Evolutionary conservation across 2,329 filamentous ascomycete genomes (phyloP).

Genomic region (Penicillium oxalicum): DNA sequence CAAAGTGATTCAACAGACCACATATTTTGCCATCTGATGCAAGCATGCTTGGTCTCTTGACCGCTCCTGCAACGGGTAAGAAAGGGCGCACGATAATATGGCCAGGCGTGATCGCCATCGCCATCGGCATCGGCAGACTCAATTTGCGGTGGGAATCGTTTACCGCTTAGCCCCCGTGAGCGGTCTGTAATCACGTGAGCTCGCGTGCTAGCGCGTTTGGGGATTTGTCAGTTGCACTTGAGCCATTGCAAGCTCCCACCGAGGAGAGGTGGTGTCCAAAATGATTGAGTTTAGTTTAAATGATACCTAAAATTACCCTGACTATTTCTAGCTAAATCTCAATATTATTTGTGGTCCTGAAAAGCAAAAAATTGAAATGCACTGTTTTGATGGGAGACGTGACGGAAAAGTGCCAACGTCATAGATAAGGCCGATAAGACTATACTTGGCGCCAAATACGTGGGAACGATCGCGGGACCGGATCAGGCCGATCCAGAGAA

Average conservation of each 20-base stretch:
- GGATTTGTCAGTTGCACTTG: slow-evolving; percentile 2
- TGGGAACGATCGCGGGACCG: no score
- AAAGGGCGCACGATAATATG: no score
- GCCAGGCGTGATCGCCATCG: slow-evolving; percentile 15
- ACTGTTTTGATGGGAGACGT: slow-evolving; percentile 17
- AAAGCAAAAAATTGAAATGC: slow-evolving; percentile 5
- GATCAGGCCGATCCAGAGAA: no score
- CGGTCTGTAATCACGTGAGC: slow-evolving; percentile 23
- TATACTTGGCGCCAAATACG: slow-evolving; percentile 8
- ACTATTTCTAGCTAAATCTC: neutral
- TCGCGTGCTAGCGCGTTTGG: slow-evolving; percentile 20
- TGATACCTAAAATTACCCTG: neutral
- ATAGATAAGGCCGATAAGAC: slow-evolving; percentile 18
- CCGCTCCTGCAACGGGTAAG: neutral
- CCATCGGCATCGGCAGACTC: slow-evolving; percentile 18
- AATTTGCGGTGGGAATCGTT: slow-evolving; percentile 16
- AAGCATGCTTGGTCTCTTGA: no score
- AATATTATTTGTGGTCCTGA: neutral
- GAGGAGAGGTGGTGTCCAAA: neutral
- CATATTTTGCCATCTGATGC: no score
- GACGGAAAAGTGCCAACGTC: slow-evolving; percentile 18
- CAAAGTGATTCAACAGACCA: no score
- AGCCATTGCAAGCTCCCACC: slow-evolving; percentile 11
- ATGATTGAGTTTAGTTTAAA: neutral
- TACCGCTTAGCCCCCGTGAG: slow-evolving; percentile 20